Conservation (phyloP, 2,329 filamentous ascomycete genomes). For the Cyphellophora europaea region DNA sequence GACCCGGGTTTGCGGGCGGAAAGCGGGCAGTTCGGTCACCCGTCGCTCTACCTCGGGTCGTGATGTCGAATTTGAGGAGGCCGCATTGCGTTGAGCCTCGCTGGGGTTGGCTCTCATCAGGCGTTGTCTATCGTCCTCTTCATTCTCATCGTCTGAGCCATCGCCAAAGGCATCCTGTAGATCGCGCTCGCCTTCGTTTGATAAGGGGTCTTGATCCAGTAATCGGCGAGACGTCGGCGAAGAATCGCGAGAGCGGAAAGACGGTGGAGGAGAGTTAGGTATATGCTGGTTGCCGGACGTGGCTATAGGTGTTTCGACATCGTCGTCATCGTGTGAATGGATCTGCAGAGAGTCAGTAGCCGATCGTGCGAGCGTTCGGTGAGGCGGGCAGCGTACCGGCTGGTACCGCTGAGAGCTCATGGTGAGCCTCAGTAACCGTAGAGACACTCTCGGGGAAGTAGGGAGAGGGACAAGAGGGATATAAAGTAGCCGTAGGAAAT, state of each 20-base stretch:
- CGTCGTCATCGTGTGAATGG: conserved; percentile 34
- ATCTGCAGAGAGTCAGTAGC: conserved; percentile 24
- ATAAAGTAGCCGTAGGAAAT: too few relatives aligned
- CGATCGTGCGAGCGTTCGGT: conserved; percentile 1
- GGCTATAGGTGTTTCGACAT: conserved; percentile 18
- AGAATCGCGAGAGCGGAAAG: conserved; percentile 77
- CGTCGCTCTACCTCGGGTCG: conserved; percentile 31
- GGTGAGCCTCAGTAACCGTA: too few relatives aligned
- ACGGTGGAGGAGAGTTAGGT: conserved; percentile 50
- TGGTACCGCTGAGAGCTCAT: conserved; percentile 43
- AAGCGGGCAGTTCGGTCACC: conserved; percentile 46
- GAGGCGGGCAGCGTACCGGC: conserved; percentile 28
- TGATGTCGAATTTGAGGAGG: conserved; percentile 4
- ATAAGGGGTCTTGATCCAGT: conserved; percentile 43
- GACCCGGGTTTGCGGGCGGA: conserved; percentile 21
- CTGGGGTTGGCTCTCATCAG: conserved; percentile 63
- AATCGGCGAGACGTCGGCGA: conserved; percentile 49
- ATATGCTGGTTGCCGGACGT: conserved; percentile 21
- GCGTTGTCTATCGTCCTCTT: conserved; percentile 76
- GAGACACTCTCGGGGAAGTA: too few relatives aligned
- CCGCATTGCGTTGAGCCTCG: background rate
- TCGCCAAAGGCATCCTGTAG: conserved; percentile 88
- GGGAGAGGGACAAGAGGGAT: too few relatives aligned
- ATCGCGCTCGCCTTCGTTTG: conserved; percentile 60
- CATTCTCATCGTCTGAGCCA: conserved; percentile 59